Evolutionary conservation across 768 basidiomycete species (phyloP), one percentile per base, ranked within the genome.

Genomic region (Kwoniella sp.): DNA sequence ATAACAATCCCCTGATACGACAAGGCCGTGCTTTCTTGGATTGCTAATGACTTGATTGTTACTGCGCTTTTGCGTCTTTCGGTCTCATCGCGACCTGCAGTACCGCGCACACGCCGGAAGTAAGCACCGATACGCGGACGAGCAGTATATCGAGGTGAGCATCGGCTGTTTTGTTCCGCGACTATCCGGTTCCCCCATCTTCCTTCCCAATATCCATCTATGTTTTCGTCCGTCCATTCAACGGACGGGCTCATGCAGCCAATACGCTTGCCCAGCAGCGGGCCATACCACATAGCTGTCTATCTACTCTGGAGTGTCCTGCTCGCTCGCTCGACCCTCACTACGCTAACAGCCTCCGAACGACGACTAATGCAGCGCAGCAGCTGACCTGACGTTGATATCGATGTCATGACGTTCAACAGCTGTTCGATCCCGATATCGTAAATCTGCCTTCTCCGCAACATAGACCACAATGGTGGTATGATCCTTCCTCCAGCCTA

Each of bases 131-230:
- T 74, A 73, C 52, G 66, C 71, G 20, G 78, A 79, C 54, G 78
- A 79, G 57, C 78, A 79, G 54, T 79, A 77, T 47, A 79, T 79
- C 61, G 78, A 79, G 71, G 78, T 76, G 41, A 61, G 72, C 47
- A 38, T 20, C 20, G 41, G 22, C 17, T 22, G n/a, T 20, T n/a
- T n/a, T n/a, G n/a, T n/a, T n/a, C n/a, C 17, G 20, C 20, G 13
- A 9, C 25, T 29, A 22, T 31, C 9, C 23, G 15, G 17, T 22
- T 2, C 11, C 48, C 63, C 22, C 3, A 20, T 54, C 12, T 28
- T 34, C 7, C 28, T n/a, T 29, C 29, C 30, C 31, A 23, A 9
- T 30, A 4, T 7, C 15, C 28, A 13, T 25, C 38, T 25, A 13
- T 57, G 31, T 50, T 23, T 23, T 17, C 26, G 15, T 17, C 30